A percentile compares a stretch with the other conserved stretches of the same genome.
Conservation (phyloP, 2,329 filamentous ascomycete species). For the Clonostachys solani region DNA sequence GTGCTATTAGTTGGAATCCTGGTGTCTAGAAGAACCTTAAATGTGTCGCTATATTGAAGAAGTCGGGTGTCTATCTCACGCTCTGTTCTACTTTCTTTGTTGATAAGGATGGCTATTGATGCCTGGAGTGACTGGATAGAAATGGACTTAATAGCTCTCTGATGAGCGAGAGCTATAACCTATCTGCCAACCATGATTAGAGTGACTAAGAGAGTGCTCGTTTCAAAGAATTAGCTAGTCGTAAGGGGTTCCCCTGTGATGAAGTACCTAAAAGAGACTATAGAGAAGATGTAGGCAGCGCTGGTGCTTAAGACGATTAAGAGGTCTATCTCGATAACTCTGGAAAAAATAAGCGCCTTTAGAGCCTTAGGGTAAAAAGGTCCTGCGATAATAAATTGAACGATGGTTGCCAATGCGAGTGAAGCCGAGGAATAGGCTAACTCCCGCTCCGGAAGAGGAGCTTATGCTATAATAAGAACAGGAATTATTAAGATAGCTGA, state of each 20-base stretch:
- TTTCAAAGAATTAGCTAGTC: slow-evolving; percentile 29
- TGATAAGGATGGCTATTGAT: slow-evolving; percentile 37
- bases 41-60: slow-evolving; percentile 52
- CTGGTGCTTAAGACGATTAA: slow-evolving; percentile 42
- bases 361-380: slow-evolving; percentile 40
- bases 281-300: slow-evolving; percentile 39
- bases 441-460: slow-evolving; percentile 7
- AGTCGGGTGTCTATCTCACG: slow-evolving; percentile 47
- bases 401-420: slow-evolving; percentile 34
- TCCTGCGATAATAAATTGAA: slow-evolving; percentile 34
- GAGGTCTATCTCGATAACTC: slow-evolving; percentile 43
- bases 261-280: slow-evolving; percentile 18
- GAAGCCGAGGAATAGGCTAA: slow-evolving; percentile 14
- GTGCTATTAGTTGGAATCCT: slow-evolving; percentile 54
- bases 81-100: slow-evolving; percentile 19
- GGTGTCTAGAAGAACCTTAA: slow-evolving; percentile 46
- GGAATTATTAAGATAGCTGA: slow-evolving; percentile 1
- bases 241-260: slow-evolving; percentile 9
- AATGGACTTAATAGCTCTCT: slow-evolving; percentile 26
- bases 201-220: slow-evolving; percentile 35
- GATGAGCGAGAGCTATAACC: slow-evolving; percentile 27
- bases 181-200: slow-evolving; percentile 32
- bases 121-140: slow-evolving; percentile 40
- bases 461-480: slow-evolving; percentile 5
- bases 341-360: slow-evolving; percentile 31